Evolutionary conservation across 176 grass and related monocot species (phyloP), one percentile per base, ranked within the genome.

Genomic region (Themeda triandra): DNA sequence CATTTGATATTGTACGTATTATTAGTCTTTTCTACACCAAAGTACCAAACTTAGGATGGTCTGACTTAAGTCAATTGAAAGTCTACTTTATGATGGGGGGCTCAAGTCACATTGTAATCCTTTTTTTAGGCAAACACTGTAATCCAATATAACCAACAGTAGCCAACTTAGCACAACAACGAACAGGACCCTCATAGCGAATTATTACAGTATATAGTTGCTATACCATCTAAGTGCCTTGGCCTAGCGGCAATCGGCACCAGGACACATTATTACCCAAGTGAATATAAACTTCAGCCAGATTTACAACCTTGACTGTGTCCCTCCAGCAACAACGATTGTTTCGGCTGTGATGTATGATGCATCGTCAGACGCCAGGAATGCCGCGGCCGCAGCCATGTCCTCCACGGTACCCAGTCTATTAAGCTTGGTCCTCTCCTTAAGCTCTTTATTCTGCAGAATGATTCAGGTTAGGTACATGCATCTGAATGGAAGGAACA

Each of bases 311-410:
- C 94, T 94, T 41, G 94, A 97, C 35, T 82, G 94, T 3, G n/a
- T 83, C 28, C 94, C 92, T 28, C 94, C 94, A 40, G 94, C 94
- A 85, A 98, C 85, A 64, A 95, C 93, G 19, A 95, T 86, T 10
- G 92, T 98, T 98, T 98, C 96, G 18, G 85, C 96, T 15, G 96
- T 95, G 51, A 98, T 95, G 77, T 83, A 98, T 13, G 96, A 93
- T 27, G 93, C 73, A 28, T 98, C 96, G 9, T 95, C 93, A 10
- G 96, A 98, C 27, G 96, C 96, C 69, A 98, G 76, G 62, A 98
- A 98, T 14, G 91, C 93, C 0, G 83, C 85, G 1, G 91, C 87
- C 21, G 93, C 88, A 60, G 89, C 93, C 93, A 98, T 98, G 87
- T 98, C 93, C 46, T 87, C 80, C n/a, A 94, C 92, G 6, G 85